Evolutionary conservation across 2,329 filamentous ascomycete species (phyloP).

Genomic region (Alternaria metachromatica): DNA sequence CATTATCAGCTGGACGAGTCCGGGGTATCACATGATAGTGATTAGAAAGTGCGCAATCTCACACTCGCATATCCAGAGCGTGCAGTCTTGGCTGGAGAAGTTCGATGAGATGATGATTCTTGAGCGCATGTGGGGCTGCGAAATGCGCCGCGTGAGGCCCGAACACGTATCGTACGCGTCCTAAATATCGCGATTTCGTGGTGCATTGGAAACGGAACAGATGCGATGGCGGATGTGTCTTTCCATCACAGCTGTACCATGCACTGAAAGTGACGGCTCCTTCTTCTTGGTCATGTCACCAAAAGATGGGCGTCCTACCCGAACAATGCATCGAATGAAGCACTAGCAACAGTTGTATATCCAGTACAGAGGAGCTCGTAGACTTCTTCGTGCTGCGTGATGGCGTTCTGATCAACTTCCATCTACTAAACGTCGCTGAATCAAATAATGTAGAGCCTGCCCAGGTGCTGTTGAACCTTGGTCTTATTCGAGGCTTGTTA

Average conservation of each 20-base stretch:
- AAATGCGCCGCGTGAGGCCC: background rate
- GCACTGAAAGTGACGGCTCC: background rate
- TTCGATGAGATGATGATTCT: background rate
- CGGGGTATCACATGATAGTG: slow-evolving; percentile 5
- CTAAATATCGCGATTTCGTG: background rate
- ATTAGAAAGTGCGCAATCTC: background rate
- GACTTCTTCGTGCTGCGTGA: background rate
- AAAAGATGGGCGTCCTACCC: background rate
- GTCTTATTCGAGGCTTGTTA: background rate
- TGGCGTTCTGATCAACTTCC: background rate
- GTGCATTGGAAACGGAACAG: background rate
- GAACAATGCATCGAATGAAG: background rate
- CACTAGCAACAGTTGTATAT: background rate
- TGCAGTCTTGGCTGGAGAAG: background rate
- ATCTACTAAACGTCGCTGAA: background rate
- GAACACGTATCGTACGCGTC: background rate
- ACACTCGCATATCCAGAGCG: background rate
- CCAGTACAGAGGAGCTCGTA: background rate
- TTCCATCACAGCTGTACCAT: background rate
- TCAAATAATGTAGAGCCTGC: background rate
- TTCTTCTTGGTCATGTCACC: background rate
- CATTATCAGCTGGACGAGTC: background rate
- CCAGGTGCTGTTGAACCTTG: background rate
- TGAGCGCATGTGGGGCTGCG: background rate
- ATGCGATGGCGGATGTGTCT: background rate